phyloP scores from a whole-genome alignment of 106 monocot species.

The Vanilla planifolia region DNA sequence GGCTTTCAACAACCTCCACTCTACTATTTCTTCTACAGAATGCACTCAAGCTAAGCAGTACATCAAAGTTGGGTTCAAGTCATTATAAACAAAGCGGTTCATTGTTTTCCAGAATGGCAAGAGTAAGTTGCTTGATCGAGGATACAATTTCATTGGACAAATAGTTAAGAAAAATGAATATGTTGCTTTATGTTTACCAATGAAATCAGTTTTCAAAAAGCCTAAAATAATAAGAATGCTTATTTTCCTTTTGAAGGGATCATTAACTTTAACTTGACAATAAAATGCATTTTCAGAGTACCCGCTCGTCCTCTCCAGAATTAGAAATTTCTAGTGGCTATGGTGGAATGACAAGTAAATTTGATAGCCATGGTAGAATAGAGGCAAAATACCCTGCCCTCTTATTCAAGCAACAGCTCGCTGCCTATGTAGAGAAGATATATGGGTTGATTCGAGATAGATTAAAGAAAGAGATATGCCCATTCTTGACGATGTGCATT shows the following conservation, averaged over 20 bases:
- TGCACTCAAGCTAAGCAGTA: slow-evolving; percentile 68
- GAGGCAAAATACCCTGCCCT: slow-evolving; percentile 95
- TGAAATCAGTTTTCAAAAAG: neutral
- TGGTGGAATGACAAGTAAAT: slow-evolving; percentile 66
- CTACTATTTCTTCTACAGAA: slow-evolving; percentile 81
- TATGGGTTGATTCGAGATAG: slow-evolving; percentile 87
- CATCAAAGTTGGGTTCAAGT: slow-evolving; percentile 31
- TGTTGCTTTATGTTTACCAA: neutral
- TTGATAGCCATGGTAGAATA: slow-evolving; percentile 38
- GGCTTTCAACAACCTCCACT: slow-evolving; percentile 88
- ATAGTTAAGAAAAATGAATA: neutral
- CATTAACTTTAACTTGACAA: neutral
- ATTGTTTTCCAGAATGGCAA: slow-evolving; percentile 65
- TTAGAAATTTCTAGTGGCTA: slow-evolving; percentile 81
- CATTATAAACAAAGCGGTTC: slow-evolving; percentile 37
- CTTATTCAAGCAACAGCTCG: slow-evolving; percentile 90
- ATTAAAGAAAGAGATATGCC: slow-evolving; percentile 91
- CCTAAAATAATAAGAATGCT: too few species aligned
- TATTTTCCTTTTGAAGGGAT: neutral
- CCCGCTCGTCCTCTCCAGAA: slow-evolving; percentile 36
- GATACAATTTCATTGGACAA: neutral
- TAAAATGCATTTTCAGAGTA: slow-evolving; percentile 30
- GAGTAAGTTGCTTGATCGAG: slow-evolving; percentile 29
- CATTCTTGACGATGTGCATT: slow-evolving; percentile 79
- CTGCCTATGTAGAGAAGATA: slow-evolving; percentile 94